Base-by-base conservation (phyloP, 1,284 basidiomycete genomes). In the Pisolithus thermaeus region DNA sequence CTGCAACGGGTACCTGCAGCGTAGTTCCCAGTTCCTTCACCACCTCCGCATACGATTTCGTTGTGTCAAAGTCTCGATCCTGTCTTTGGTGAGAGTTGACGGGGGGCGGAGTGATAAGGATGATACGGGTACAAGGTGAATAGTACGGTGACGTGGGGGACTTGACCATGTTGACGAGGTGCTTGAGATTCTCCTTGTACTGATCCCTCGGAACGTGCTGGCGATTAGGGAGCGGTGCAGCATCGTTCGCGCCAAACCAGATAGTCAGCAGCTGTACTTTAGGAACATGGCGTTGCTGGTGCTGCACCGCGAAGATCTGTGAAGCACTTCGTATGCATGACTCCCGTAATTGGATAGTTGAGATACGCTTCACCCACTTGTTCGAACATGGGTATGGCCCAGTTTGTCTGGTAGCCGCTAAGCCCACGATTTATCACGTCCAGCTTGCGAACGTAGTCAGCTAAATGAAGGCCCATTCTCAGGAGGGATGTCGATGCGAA, bases 231-330 rank as follows among this genome's bases (percentile, higher is more conserved):
- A 71, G 69, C 32, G 87, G 70, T 58, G 78, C 77, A 14, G 90
- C 78, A 63, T 93, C 92, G 67, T 95, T 95, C 9, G 90, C 90
- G 47, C 92, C 92, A 58, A 89, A 90, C 92, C 91, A 96, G 62
- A 96, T 84, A 11, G 81, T 82, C 54, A 95, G 72, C 20, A 95
- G 68, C 45, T 79, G 80, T 43, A 92, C 77, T 55, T 79, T 82
- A n/a, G 79, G 80, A 43, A 73, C 73, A 44, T 75, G 70, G 42
- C 68, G 63, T 48, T 75, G 74, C 48, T 78, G 72, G n/a, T 74
- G 61, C 57, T 72, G 71, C 51, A 75, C 78, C 22, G 81, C 80
- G 56, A 88, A 73, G 54, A 74, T 71, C 83, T 87, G 55, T 20
- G 40, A 1, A 45, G 7, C 25, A 43, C 4, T 27, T 27, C 6